A percentile compares a stretch with the other conserved stretches of the same genome.
Conservation (phyloP, 768 basidiomycete genomes). For the Cantharellus cinnabarinus region DNA sequence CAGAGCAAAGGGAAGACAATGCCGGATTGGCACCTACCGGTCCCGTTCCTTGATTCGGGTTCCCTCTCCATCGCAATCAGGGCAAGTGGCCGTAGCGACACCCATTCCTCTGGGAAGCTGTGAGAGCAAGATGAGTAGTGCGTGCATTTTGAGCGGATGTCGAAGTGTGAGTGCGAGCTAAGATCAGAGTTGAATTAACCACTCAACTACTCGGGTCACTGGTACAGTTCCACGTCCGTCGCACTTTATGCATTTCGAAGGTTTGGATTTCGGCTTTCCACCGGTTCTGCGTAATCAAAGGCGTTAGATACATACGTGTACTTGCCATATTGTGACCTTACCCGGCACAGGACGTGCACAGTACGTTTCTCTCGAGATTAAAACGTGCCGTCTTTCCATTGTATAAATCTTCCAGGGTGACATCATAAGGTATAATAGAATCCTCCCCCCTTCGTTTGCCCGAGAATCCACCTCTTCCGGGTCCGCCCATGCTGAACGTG, state of each 20-base stretch:
- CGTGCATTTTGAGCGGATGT: neutral
- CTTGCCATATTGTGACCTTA: slow-evolving; percentile 15
- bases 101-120: slow-evolving; percentile 17
- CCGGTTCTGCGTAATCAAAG: slow-evolving; percentile 37
- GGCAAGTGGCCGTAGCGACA: slow-evolving; percentile 16
- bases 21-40: slow-evolving; percentile 24
- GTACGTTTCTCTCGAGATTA: slow-evolving; percentile 68
- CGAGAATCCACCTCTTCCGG: slow-evolving; percentile 11
- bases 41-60: slow-evolving; percentile 69
- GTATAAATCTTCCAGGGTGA: slow-evolving; percentile 82
- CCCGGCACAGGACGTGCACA: slow-evolving; percentile 72
- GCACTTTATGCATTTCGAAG: slow-evolving; percentile 61
- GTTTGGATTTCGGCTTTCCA: slow-evolving; percentile 63
- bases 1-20: no score
- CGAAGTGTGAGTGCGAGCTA: neutral
- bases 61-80: slow-evolving; percentile 18
- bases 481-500: slow-evolving; percentile 28
- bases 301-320: no score
- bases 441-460: slow-evolving; percentile 33
- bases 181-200: neutral
- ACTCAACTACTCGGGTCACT: slow-evolving; percentile 17
- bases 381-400: slow-evolving; percentile 78
- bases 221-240: slow-evolving; percentile 49
- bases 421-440: slow-evolving; percentile 56
- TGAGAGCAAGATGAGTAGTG: neutral